Evolutionary conservation across 2,329 filamentous ascomycete genomes (phyloP).

Genomic region (Xylariaceae sp.): DNA sequence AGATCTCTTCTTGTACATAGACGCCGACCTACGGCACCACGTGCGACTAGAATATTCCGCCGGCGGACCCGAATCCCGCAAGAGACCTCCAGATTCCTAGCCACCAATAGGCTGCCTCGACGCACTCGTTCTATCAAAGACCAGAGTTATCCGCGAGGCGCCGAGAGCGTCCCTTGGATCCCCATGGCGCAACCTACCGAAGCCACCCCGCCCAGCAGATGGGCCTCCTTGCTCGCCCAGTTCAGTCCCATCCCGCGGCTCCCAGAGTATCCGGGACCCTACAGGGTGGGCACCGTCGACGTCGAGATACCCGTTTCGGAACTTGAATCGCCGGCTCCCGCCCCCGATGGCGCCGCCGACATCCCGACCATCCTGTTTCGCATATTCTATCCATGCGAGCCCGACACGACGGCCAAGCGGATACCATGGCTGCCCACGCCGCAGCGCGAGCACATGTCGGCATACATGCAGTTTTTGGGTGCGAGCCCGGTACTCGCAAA

Average conservation of each 20-base stretch:
- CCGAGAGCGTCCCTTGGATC: too few species aligned
- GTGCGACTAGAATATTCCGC: too few species aligned
- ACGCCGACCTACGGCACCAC: too few species aligned
- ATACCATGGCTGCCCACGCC: conserved; percentile 74
- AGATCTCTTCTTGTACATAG: too few species aligned
- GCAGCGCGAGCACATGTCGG: conserved; percentile 64
- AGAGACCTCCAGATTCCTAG: too few species aligned
- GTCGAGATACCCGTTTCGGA: conserved; percentile 67
- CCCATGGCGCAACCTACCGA: conserved; percentile 14
- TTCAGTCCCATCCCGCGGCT: conserved; percentile 66
- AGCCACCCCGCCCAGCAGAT: conserved; percentile 24
- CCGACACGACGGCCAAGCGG: conserved; percentile 44
- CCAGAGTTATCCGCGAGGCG: too few species aligned
- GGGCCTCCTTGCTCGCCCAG: conserved; percentile 41
- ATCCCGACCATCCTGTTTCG: conserved; percentile 73
- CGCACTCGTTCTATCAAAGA: too few species aligned
- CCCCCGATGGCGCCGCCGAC: conserved; percentile 44
- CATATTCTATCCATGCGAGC: conserved; percentile 68
- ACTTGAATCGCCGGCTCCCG: conserved; percentile 44
- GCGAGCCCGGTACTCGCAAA: conserved; percentile 50
- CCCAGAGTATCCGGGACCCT: conserved; percentile 67
- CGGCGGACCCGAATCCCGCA: too few species aligned
- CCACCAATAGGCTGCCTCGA: too few species aligned
- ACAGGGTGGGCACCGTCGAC: conserved; percentile 72
- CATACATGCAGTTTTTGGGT: conserved; percentile 71